phyloP scores from a whole-genome alignment of 2,329 filamentous ascomycete genomes.

The Venturiaceae sp. region DNA sequence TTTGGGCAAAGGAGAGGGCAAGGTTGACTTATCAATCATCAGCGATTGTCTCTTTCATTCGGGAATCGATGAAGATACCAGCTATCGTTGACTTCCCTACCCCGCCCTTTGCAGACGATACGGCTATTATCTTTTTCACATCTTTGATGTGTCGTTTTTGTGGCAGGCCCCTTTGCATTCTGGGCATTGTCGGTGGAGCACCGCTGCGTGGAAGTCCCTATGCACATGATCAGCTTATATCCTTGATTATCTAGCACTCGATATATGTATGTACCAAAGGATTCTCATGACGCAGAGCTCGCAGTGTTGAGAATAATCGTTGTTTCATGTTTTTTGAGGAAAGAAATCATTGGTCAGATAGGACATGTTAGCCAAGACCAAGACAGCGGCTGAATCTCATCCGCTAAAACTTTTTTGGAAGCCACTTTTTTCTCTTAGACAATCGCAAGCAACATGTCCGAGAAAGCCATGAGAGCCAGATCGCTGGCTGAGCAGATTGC shows the following conservation, averaged over 20 bases:
- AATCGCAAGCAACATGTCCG: neutral
- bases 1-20: constrained; percentile 73
- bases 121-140: constrained; percentile 88
- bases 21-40: constrained; percentile 52
- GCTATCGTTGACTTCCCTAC: constrained; percentile 94
- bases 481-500: constrained; percentile 51
- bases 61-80: constrained; percentile 36
- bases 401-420: neutral
- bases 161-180: constrained; percentile 72
- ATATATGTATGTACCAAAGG: constrained; percentile 51
- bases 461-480: neutral
- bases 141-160: constrained; percentile 70
- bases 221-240: neutral
- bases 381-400: no score
- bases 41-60: neutral
- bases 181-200: constrained; percentile 54
- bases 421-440: neutral
- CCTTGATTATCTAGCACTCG: neutral
- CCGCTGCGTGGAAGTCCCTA: constrained; percentile 78
- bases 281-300: constrained; percentile 64
- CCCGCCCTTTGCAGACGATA: constrained; percentile 95
- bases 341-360: no score
- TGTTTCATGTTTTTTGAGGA: constrained; percentile 22
- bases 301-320: constrained; percentile 44
- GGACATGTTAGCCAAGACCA: neutral